A percentile compares a stretch with the other conserved stretches of the same genome.
Conservation (phyloP, 169 alveolate genomes). For the Fabrea salina region DNA sequence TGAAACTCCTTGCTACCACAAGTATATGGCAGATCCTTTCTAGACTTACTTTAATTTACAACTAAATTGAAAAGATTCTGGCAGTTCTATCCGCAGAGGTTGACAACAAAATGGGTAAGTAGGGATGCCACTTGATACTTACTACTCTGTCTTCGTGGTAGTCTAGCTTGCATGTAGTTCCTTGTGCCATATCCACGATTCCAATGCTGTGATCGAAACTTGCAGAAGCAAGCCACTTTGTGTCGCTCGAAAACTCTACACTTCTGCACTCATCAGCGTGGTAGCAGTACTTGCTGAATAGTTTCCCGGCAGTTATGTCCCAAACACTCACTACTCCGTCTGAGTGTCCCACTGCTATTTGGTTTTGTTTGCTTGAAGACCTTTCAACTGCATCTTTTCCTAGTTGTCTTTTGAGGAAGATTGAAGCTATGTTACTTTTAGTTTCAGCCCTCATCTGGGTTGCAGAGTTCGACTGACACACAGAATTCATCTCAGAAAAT, state of each 20-base stretch:
- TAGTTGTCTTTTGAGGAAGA: background rate
- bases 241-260: conserved; percentile 48
- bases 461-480: background rate
- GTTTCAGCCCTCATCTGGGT: background rate
- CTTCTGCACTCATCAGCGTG: conserved; percentile 48
- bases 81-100: conserved; percentile 77
- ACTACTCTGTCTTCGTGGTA: conserved; percentile 71
- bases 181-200: conserved; percentile 14
- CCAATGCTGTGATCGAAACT: conserved; percentile 54
- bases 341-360: background rate
- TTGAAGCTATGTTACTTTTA: background rate
- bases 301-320: conserved; percentile 17
- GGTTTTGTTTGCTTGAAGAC: background rate
- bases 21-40: too few species aligned
- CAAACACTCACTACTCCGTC: conserved; percentile 6
- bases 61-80: conserved; percentile 34
- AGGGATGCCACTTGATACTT: conserved; percentile 72
- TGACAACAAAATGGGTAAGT: conserved; percentile 56
- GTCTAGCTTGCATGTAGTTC: conserved; percentile 15
- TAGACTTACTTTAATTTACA: too few species aligned
- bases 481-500: background rate
- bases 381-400: background rate
- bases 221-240: conserved; percentile 46
- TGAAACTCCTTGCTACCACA: too few species aligned
- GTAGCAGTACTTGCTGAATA: background rate